Percentiles rank a stretch among this genome's conserved stretches.
Evolutionary conservation across 495 filamentous ascomycete species (phyloP).

Genomic region (Oidiodendron maius): DNA sequence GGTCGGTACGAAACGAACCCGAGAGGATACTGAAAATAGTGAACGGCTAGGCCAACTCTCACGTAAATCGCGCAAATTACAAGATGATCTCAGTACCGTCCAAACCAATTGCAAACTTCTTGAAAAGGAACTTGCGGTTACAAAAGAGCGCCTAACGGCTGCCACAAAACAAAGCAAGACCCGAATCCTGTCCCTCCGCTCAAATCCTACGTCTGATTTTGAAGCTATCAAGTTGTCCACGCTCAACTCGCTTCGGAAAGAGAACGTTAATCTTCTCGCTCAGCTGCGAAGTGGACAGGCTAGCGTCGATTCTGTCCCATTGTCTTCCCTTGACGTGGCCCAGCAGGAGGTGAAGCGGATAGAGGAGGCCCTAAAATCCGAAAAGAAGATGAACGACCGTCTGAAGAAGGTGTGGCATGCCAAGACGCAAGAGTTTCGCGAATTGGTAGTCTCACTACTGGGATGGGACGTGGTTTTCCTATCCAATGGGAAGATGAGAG

Average conservation of each 20-base stretch:
- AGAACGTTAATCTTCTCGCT: constrained; percentile 76
- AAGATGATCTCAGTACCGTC: constrained; percentile 65
- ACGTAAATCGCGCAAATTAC: constrained; percentile 79
- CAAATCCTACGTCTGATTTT: constrained; percentile 80
- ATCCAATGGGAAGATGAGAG: constrained; percentile 83
- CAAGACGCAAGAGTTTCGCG: constrained; percentile 88
- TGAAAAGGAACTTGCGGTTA: constrained; percentile 68
- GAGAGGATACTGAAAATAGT: constrained; percentile 47
- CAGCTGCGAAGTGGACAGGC: constrained; percentile 49
- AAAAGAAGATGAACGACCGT: constrained; percentile 77
- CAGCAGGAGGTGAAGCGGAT: constrained; percentile 68
- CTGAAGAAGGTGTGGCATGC: constrained; percentile 85
- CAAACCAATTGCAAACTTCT: constrained; percentile 61
- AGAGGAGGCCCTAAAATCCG: constrained; percentile 65
- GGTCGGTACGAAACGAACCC: constrained; percentile 52
- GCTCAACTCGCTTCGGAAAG: constrained; percentile 66
- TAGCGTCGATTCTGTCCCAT: constrained; percentile 53
- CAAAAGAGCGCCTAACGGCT: constrained; percentile 61
- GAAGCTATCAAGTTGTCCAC: constrained; percentile 78
- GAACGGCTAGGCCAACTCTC: constrained; percentile 77
- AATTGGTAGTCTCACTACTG: constrained; percentile 80
- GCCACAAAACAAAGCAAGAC: constrained; percentile 71
- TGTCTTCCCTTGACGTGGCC: constrained; percentile 66
- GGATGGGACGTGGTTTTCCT: constrained; percentile 93
- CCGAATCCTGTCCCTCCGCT: constrained; percentile 78